Base-by-base conservation (phyloP, 2,329 filamentous ascomycete species). In the Rhynchosporium agropyri region DNA sequence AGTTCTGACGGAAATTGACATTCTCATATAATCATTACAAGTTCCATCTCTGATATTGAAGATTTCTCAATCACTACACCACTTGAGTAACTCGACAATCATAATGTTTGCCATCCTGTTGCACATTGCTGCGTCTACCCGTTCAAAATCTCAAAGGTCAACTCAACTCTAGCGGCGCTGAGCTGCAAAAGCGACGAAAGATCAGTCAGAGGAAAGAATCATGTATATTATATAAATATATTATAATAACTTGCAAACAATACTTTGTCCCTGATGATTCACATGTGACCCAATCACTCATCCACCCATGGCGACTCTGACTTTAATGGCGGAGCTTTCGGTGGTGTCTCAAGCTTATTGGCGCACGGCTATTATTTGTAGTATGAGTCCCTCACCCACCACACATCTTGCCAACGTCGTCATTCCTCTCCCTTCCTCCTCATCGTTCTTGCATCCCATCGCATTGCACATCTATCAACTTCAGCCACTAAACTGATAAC, bases 361-460 rank as follows among this genome's bases (percentile, higher is more conserved):
- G 31, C 50, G 50, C 50, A 20, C 20, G 20, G 20, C 20, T 20
- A 20, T 20, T 20, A 20, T 20, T 20, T 20, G 20, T 53, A 53
- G 50, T 40, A 33, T n/a, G 42, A 0, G 26, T 33, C 31, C 33
- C 50, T n/a, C 50, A 28, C 45, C 45, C 45, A 48, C n/a, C 45
- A 48, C 45, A 38, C 20, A 58, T 49, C 20, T 29, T 58, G 40
- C 55, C 38, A 45, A 45, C 53, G 33, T 53, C 62, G 62, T 64
- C 63, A 58, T 60, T 46, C 31, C 50, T 51, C 26, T 20, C 10
- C 49, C 42, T 48, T 54, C n/a, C 59, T 26, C 13, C 20, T 36
- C 50, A 45, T 33, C 54, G 26, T 43, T 51, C 51, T 58, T 58
- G 33, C 56, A 61, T 58, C 55, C 28, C 55, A 54, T 53, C n/a